Base-by-base conservation (phyloP, 768 basidiomycete species). In the Leccinum arenicola region DNA sequence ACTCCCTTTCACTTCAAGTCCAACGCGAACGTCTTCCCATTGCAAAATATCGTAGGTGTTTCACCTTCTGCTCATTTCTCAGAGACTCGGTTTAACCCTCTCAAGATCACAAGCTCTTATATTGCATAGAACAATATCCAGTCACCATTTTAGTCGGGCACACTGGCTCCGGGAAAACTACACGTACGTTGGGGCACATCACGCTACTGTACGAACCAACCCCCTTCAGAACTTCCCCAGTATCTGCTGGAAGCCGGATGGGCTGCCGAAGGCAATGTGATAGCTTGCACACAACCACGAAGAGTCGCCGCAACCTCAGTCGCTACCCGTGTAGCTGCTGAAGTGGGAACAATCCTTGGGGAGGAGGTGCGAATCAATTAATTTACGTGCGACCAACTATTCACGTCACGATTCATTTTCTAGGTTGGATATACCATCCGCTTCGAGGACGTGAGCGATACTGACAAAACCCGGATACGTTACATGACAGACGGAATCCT, bases 401-500 rank as follows among this genome's bases (percentile, higher is more conserved):
- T 54, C 43, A 52, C 57, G 23, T 17, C 52, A 29, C 9, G 10
- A n/a, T 74, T 6, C 21, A 50, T 29, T 57, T 36, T 9, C 27
- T 60, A 97, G 94, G 95, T 99, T 64, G 97, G 97, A 7, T 99
- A 99, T 70, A 91, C 91, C 6, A 98, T 99, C 62, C 88, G 97
- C 9, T 98, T 98, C 61, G 97, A 99, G 71, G 93, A 97, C 65
- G 85, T 96, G 54, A 91, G 88, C 67, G 84, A 83, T 69, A 93
- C 91, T 66, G 84, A 89, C 29, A 79, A 84, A 54, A 98, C 97
- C 2, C 83, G 92, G 27, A 92, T 99, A 71, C 82, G 94, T 45
- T 99, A 98, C 73, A 83, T 98, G 84, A 99, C 97, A 33, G 97
- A 99, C 72, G 97, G 97, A 49, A 95, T 98, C 87, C 85, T 99